Evolutionary conservation across 768 basidiomycete genomes (phyloP).

Genomic region (Boletus rubescentipes): DNA sequence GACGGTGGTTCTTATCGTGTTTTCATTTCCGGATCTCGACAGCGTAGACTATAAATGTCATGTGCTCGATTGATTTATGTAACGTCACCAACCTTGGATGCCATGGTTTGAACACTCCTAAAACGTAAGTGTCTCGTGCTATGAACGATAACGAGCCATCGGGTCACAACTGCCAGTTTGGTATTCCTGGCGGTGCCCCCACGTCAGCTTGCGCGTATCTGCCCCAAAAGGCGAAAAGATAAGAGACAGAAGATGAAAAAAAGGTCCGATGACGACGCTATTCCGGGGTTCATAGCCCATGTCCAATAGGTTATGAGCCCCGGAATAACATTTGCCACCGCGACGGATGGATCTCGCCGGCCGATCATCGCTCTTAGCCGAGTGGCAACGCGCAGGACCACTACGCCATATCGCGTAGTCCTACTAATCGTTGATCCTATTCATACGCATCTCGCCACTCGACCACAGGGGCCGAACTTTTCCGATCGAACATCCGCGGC

Average conservation of each 20-base stretch:
- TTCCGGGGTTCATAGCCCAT: constrained; percentile 16
- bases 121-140: constrained; percentile 17
- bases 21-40: constrained; percentile 26
- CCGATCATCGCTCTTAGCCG: background rate
- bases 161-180: background rate
- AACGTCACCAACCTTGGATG: constrained; percentile 12
- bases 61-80: constrained; percentile 12
- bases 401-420: constrained; percentile 10
- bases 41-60: constrained; percentile 4
- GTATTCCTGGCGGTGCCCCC: background rate
- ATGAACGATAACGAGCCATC: background rate
- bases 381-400: constrained; percentile 3
- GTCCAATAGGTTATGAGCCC: constrained; percentile 28
- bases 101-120: background rate
- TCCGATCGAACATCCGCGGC: constrained; percentile 14
- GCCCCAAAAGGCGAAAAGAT: constrained; percentile 1
- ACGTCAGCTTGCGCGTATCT: background rate
- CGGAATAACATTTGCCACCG: constrained; percentile 19
- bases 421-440: background rate
- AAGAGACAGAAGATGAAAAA: background rate
- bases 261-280: constrained; percentile 11
- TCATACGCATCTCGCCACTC: background rate
- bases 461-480: background rate
- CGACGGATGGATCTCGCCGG: constrained; percentile 6
- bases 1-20: background rate